phyloP scores from a whole-genome alignment of 1,284 basidiomycete species.

The Trichosporon inkin region DNA sequence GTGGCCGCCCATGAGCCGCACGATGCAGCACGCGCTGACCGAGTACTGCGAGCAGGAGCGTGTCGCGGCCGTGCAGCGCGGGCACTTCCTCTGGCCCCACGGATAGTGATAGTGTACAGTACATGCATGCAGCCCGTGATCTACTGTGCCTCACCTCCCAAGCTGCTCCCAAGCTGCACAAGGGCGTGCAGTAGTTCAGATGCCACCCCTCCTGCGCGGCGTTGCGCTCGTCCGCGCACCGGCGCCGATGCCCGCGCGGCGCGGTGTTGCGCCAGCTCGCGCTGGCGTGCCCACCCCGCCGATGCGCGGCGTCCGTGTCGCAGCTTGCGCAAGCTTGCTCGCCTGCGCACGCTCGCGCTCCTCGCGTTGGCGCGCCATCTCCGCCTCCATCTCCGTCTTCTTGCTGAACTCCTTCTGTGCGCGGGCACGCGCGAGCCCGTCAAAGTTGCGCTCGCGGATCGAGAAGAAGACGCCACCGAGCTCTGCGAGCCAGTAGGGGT shows the following conservation, averaged over 20 bases:
- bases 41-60: neutral
- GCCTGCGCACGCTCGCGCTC: constrained; percentile 62
- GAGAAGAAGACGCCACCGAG: constrained; percentile 92
- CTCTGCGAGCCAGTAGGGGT: constrained; percentile 92
- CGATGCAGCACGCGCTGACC: neutral
- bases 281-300: constrained; percentile 61
- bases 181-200: too few species aligned
- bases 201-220: constrained; percentile 51
- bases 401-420: constrained; percentile 84
- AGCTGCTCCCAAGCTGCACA: too few species aligned
- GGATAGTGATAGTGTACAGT: neutral
- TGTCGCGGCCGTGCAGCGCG: neutral
- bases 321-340: constrained; percentile 60
- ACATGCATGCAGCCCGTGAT: neutral
- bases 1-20: neutral
- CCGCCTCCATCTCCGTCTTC: constrained; percentile 75
- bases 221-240: constrained; percentile 59
- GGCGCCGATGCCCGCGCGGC: constrained; percentile 59
- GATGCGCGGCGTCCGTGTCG: constrained; percentile 63
- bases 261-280: constrained; percentile 56
- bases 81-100: neutral
- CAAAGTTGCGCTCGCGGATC: constrained; percentile 91
- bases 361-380: constrained; percentile 81
- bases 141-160: neutral
- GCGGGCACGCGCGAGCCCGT: constrained; percentile 63